Evolutionary conservation across 352 stramenopile genomes (phyloP), one percentile per base, ranked within the genome.

Genomic region (Phytophthora capsici): DNA sequence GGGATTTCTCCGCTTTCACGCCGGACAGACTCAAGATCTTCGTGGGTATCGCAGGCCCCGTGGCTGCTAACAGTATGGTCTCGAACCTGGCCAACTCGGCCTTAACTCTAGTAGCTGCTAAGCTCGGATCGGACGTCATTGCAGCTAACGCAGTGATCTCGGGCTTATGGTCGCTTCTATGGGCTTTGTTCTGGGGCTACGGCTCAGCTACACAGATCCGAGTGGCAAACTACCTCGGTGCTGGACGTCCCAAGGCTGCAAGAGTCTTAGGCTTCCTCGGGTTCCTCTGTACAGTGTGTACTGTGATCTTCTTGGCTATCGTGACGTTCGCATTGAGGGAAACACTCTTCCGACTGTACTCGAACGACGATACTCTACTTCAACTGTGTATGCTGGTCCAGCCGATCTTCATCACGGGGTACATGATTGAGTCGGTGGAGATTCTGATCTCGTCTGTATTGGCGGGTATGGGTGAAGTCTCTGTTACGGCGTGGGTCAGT

Each of bases 121-220:
- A 78, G 51, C 81, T 94, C 16, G 83, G 86, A 25, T 84, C 83
- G 6, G 77, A 94, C 50, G 77, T 92, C 22, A 90, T 94, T 60
- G 86, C 86, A 26, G 83, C 86, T 23, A 94, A 92, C 25, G 83
- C 84, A 7, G 77, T 93, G 17, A 85, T 91, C 47, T 88, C 80
- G 0, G 80, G 81, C 1, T 50, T 91, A 0, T 93, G 82, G 82
- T 80, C 74, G 3, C 52, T 93, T 32, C 52, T 91, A 0, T 93
- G 82, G 84, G 84, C 84, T 13, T 71, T 93, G 6, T 91, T 93
- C 63, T 94, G 83, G 83, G 85, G 85, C 40, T 94, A 80, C 64
- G 85, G 85, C 49, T 92, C 81, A 22, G 85, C 83, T 5, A 90
- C 85, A 23, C 86, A 94, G 62, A 86, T 91, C 20, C 82, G 84